Evolutionary conservation across 2,329 filamentous ascomycete species (phyloP), one percentile per base, ranked within the genome.

Genomic region (Arthrobotrys entomopaga): DNA sequence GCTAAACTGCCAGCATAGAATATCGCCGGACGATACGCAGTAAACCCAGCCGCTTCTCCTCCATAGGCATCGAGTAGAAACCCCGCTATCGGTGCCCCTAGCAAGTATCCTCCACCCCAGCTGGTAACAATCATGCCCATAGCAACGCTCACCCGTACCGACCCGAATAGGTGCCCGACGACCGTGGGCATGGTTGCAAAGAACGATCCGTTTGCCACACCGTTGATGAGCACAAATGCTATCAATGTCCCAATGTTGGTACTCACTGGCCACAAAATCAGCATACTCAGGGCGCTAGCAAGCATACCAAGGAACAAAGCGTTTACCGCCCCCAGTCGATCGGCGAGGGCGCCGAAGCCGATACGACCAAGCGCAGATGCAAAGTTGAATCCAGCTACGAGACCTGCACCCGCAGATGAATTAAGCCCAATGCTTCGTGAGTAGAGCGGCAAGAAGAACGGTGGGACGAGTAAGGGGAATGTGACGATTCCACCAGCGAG

Each of bases 1-100:
- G 42, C 42, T 46, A 46, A 19, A 46, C 42, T 13, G 16, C 42
- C 42, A 46, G 42, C 42, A 46, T 46, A 46, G 42, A 46, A 46
- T n/a, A 46, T 46, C 42, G 42, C 42, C 15, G 42, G 42, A 19
- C 42, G 42, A 19, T 46, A 46, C 2, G 42, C 42, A 46, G 42
- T 46, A 46, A 46, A 46, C 16, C 42, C 42, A 5, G 42, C 42
- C 10, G 42, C 16, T 13, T 46, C 42, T 10, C 42, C 42, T n/a
- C 42, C 42, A 46, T 46, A 46, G 6, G 42, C 42, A 46, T 46
- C 42, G 6, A 46, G 16, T 16, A 46, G 42, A 46, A 15, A 46
- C 13, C 42, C 42, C 2, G 42, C 42, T n/a, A 46, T 46, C 13
- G 42, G 42, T 46, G 42, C 42, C 16, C 42, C 42, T 7, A 46